Base-by-base conservation (phyloP, 176 grass and related monocot genomes). In the Bothriochloa decipiens region DNA sequence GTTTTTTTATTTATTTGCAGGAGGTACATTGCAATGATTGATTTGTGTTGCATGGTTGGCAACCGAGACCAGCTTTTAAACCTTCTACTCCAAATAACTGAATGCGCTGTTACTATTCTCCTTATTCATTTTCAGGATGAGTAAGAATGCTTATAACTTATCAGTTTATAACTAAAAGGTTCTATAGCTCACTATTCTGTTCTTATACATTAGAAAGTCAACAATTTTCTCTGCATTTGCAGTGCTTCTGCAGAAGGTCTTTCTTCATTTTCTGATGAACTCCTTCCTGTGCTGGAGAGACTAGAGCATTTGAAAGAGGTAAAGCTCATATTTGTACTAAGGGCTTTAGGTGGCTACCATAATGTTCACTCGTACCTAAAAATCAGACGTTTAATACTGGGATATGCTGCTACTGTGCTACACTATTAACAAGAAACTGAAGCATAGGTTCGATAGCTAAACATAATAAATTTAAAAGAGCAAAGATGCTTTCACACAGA, bases 21-120 rank as follows among this genome's bases (percentile, higher is more conserved):
- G 91, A 91, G 96, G 81, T 98, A 93, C 41, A 89, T 98, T 79
- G 96, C 96, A 77, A 93, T 98, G 92, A 88, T 93, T 78, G 89
- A 95, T 78, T 90, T 98, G 91, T 98, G 91, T 84, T 86, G 81
- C 75, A 91, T 98, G 92, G 87, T 85, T 78, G 93, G 96, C 41
- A 91, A 91, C 61, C 85, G 91, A 85, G 96, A 95, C 65, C 91
- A 92, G 27, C 87, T 98, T 68, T 91, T 98, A 70, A 88, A 87
- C 22, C 87, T 98, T 85, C 85, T 95, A 64, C 89, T 95, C 35
- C 91, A 93, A 86, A 88, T 95, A 74, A 93, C 91, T 0, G 96
- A 98, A 87, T 91, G 87, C 55, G 28, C 84, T 26, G 50, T 93
- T 58, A 91, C 89, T 69, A 95, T 95, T 84, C 53, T 97, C 69